phyloP scores from a whole-genome alignment of 257 asterid genomes.

The Solanum chaucha region DNA sequence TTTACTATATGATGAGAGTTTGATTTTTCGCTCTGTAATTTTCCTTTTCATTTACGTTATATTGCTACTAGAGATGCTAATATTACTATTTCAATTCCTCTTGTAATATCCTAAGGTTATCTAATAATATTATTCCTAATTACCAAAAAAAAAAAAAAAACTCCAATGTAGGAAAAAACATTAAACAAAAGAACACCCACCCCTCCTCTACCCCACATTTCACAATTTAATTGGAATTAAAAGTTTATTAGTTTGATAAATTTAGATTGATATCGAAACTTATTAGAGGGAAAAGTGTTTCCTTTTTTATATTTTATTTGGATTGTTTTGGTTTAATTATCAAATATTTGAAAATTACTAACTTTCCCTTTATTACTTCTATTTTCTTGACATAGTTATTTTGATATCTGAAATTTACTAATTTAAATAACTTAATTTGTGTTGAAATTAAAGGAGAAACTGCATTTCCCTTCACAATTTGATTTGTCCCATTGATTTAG shows the following conservation, averaged over 20 bases:
- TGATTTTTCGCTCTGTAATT: neutral
- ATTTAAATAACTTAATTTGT: neutral
- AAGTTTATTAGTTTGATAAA: neutral
- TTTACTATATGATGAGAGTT: neutral
- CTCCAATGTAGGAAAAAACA: neutral
- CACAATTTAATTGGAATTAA: neutral
- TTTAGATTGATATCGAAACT: neutral
- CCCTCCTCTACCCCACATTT: neutral
- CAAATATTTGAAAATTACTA: neutral
- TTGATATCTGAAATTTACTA: neutral
- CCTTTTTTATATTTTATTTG: neutral
- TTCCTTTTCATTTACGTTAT: too few relatives aligned
- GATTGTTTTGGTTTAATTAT: too few relatives aligned
- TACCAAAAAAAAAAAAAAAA: too few relatives aligned
- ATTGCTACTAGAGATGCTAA: too few relatives aligned
- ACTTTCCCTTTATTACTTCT: neutral
- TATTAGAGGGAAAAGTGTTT: neutral
- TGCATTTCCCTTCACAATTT: neutral
- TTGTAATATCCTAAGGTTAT: too few relatives aligned
- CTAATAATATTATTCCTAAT: too few relatives aligned
- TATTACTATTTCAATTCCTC: too few relatives aligned
- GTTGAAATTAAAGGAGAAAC: neutral
- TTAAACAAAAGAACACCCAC: too few relatives aligned
- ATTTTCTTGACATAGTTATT: neutral
- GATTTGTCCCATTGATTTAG: neutral